phyloP scores from a whole-genome alignment of 1,284 basidiomycete genomes.

The Tilletia caries region DNA sequence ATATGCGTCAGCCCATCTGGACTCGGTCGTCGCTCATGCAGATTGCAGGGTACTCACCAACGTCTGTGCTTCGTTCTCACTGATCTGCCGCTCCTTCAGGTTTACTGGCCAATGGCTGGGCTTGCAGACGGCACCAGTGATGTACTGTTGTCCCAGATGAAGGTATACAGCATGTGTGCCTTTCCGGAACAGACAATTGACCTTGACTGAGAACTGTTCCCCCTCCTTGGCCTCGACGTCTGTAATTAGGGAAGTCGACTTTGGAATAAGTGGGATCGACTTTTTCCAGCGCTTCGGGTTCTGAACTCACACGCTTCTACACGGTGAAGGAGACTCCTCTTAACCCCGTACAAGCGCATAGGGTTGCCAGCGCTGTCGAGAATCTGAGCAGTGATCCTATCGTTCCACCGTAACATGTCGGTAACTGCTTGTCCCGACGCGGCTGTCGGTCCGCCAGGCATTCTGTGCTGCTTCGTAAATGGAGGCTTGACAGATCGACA shows the following conservation, averaged over 20 bases:
- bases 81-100: not conserved
- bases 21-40: not conserved
- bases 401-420: too few species aligned
- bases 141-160: not conserved
- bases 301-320: not conserved
- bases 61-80: not conserved
- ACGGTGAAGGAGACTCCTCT: not conserved
- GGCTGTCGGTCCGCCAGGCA: too few species aligned
- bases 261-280: too few species aligned
- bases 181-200: not conserved
- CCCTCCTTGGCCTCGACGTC: constrained; percentile 1
- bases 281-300: not conserved
- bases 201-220: not conserved
- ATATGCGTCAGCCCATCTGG: not conserved
- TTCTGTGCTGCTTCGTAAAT: too few species aligned
- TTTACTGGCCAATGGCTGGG: not conserved
- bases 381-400: too few species aligned
- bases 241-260: not conserved
- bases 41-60: not conserved
- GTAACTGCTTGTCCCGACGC: too few species aligned
- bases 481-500: too few species aligned
- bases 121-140: not conserved
- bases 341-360: not conserved
- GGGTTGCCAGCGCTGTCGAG: not conserved
- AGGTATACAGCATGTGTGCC: not conserved